Evolutionary conservation across 2,329 filamentous ascomycete genomes (phyloP), one percentile per base, ranked within the genome.

Genomic region (Hypoxylon sp.): DNA sequence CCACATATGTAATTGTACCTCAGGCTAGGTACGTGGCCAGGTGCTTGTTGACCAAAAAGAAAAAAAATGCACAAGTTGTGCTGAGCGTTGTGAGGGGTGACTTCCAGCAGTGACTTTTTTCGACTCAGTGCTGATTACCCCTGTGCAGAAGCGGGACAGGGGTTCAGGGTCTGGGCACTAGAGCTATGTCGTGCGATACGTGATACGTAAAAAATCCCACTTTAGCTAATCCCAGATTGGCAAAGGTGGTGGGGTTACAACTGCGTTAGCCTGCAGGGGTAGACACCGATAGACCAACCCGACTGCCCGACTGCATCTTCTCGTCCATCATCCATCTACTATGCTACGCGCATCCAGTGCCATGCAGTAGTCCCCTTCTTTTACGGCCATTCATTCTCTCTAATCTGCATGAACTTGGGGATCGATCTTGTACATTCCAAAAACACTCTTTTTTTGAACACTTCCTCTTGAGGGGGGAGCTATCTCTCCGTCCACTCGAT

Each of bases 201-300:
- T 68, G 68, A 71, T 68, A 66, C 65, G 68, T 66, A 64, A 68
- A 68, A 66, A 71, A 71, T 71, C 66, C 69, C 69, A 71, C 69
- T 64, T 64, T 27, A 31, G 48, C 66, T 71, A 66, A 44, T 44
- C 56, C 61, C 6, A 14, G 55, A 57, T 50, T 54, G 62, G 59
- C 33, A 59, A 40, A 40, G 25, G 51, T 69, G 66, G 69, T 71
- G 68, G 68, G 68, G 65, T 64, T 66, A 31, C 44, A 64, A 40
- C 61, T 70, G 66, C 56, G 48, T 55, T 50, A 51, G 35, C 37
- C 42, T 60, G 37, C 46, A 61, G 55, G 65, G 65, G 61, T 57
- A 37, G 14, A 51, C 49, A 37, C 40, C 50, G 59, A 60, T 62
- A 51, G 49, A 56, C 49, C 55, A 68, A 61, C 68, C 59, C 59